Evolutionary conservation across 1,284 basidiomycete genomes (phyloP), one percentile per base, ranked within the genome.

Genomic region (Porogramme epimiltina): DNA sequence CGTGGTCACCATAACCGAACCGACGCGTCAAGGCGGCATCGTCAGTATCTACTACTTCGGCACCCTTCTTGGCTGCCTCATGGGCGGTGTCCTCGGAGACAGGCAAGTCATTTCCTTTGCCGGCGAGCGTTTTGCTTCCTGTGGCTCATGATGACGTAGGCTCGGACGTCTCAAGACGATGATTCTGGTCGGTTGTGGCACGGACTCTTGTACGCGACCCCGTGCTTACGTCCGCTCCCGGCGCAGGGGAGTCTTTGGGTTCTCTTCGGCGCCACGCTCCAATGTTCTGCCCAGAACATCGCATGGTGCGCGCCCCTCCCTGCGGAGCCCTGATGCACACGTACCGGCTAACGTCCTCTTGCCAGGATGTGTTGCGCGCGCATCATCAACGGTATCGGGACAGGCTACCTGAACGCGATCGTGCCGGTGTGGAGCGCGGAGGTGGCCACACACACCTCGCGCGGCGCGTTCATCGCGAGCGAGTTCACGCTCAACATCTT

Each of bases 351-450:
- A 40, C 42, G 34, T 28, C 37, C 22, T n/a, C 20, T 23, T 19
- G 44, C 8, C 51, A 76, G 75, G 74, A 80, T 81, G 72, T 69
- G 76, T 23, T 77, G 76, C 47, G 78, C 79, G 5, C 75, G 79
- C 22, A 64, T 81, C 11, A 70, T 81, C 49, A 79, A 79, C 57
- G 79, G 78, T 15, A 73, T 80, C 42, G 79, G 79, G 24, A 80
- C 78, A 1, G 79, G 78, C 4, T 72, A 72, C 58, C 66, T 81
- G 38, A 81, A 79, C 48, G 76, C 75, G 15, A 78, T 80, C 53
- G 78, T 80, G 4, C 79, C 79, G 1, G 78, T 80, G 1, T 79
- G 78, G 74, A 76, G 70, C 57, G 75, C 72, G 18, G 76, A 78
- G 56, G 75, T 77, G 1, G 74, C 76, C 2, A 72, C 73, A 23